Conservation (phyloP, 768 basidiomycete genomes). For the Leccinum boreale region DNA sequence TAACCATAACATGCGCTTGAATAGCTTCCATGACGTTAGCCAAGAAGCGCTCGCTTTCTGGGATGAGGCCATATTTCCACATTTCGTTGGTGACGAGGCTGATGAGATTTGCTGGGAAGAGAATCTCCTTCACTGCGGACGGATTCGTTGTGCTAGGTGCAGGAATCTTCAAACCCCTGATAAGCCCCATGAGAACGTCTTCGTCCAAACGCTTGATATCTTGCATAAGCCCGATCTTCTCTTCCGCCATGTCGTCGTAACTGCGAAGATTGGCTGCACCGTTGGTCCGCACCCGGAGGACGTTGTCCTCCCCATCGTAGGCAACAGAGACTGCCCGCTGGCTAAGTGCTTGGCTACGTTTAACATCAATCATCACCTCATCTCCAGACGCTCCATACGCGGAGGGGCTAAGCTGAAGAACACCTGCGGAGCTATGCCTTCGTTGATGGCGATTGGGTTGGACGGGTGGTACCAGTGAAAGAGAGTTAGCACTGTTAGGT, state of each 20-base stretch:
- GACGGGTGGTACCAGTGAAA: constrained; percentile 35
- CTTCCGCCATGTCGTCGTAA: constrained; percentile 88
- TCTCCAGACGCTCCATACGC: constrained; percentile 75
- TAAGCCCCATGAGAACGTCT: constrained; percentile 86
- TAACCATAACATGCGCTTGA: constrained; percentile 95
- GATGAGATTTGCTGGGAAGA: constrained; percentile 98
- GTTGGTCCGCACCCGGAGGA: constrained; percentile 59
- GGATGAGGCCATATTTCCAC: constrained; percentile 99
- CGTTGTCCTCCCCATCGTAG: constrained; percentile 77
- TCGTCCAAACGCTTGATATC: constrained; percentile 88
- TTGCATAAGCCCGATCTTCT: constrained; percentile 92
- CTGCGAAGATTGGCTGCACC: constrained; percentile 70
- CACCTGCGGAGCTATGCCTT: constrained; percentile 83
- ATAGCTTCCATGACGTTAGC: constrained; percentile 99
- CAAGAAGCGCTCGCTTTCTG: constrained; percentile 95
- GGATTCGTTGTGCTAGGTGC: constrained; percentile 86
- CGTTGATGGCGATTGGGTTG: constrained; percentile 63
- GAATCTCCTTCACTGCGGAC: constrained; percentile 93
- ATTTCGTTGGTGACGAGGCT: constrained; percentile 99
- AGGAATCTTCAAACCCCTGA: constrained; percentile 91
- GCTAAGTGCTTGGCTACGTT: constrained; percentile 65
- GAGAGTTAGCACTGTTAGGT: constrained; percentile 39
- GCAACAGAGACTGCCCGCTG: constrained; percentile 88
- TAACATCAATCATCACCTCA: constrained; percentile 72
- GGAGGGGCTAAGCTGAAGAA: constrained; percentile 55